Evolutionary conservation across 192 early-diverging fungal genomes (phyloP).

Genomic region (Fimicolochytrium jonesii): DNA sequence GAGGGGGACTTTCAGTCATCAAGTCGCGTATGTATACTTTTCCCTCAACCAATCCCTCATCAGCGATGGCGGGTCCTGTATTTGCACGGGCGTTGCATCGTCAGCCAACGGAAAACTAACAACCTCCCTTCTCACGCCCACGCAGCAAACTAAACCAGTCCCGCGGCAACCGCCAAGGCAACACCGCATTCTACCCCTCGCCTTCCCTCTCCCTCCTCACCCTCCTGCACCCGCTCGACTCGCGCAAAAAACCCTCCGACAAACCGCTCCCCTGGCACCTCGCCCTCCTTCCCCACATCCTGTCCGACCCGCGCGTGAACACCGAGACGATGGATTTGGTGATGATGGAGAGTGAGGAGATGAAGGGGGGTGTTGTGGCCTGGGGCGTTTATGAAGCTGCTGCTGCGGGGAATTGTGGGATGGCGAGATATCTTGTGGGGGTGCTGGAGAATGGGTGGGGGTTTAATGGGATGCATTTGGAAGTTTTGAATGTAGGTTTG

Average conservation of each 20-base stretch:
- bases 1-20: background rate
- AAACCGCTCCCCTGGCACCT: background rate
- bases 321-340: background rate
- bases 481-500: constrained; percentile 10
- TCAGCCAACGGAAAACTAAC: too few species aligned
- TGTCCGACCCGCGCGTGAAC: background rate
- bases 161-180: constrained; percentile 51
- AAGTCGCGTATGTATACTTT: background rate
- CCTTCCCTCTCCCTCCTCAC: too few species aligned
- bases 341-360: background rate
- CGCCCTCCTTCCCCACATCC: background rate
- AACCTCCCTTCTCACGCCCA: too few species aligned
- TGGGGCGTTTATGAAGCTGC: constrained; percentile 30
- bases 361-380: background rate
- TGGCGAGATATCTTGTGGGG: constrained; percentile 21
- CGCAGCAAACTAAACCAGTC: constrained; percentile 47
- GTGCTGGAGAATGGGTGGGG: constrained; percentile 14
- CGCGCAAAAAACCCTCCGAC: background rate
- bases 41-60: too few species aligned
- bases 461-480: constrained; percentile 32
- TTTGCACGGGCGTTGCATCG: too few species aligned
- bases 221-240: too few species aligned
- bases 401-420: constrained; percentile 14
- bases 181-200: constrained; percentile 36
- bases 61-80: too few species aligned